These are phyloP conservation scores for Paraconiothyrium sp. DNA, from an alignment of 2,329 filamentous ascomycete genomes.

Conservation along the genomic window DNA sequence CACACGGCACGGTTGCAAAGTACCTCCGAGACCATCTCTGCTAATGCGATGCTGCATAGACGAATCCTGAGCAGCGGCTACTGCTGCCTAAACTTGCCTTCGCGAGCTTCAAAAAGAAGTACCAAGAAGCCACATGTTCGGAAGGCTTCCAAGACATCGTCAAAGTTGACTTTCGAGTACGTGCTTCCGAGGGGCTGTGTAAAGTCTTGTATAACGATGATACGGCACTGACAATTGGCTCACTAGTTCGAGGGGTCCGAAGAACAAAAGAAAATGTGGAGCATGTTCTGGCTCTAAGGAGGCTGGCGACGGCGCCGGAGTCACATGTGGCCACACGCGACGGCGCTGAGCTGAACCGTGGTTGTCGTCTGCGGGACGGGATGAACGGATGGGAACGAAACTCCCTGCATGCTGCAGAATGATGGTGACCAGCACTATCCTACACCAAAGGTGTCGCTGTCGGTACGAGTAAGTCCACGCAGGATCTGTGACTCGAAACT, in stretches of 20 bases:
- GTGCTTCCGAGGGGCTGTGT: conserved; percentile 29
- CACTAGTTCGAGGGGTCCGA: conserved; percentile 71
- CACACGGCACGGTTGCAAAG: conserved; percentile 14
- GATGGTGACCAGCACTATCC: background rate
- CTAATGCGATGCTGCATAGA: conserved; percentile 50
- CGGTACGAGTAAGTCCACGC: background rate
- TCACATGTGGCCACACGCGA: background rate
- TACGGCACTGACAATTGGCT: conserved; percentile 31
- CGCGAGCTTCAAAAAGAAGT: conserved; percentile 75
- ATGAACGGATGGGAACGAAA: conserved; percentile 4
- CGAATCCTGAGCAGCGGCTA: conserved; percentile 84
- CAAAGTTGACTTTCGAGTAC: conserved; percentile 75
- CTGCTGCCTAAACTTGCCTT: conserved; percentile 84
- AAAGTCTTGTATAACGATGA: conserved; percentile 10
- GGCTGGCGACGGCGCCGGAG: conserved; percentile 20
- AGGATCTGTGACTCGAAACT: no score
- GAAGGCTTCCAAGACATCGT: conserved; percentile 89
- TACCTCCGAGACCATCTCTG: conserved; percentile 16
- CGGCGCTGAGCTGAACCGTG: conserved; percentile 1
- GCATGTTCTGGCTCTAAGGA: conserved; percentile 75
- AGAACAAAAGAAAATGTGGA: conserved; percentile 77
- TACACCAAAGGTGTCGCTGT: background rate
- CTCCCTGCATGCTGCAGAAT: conserved; percentile 8
- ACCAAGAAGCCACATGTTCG: conserved; percentile 72
- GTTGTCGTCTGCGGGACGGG: conserved; percentile 13